Evolutionary conservation across 2,329 filamentous ascomycete species (phyloP), one percentile per base, ranked within the genome.

Genomic region (Helotiales sp.): DNA sequence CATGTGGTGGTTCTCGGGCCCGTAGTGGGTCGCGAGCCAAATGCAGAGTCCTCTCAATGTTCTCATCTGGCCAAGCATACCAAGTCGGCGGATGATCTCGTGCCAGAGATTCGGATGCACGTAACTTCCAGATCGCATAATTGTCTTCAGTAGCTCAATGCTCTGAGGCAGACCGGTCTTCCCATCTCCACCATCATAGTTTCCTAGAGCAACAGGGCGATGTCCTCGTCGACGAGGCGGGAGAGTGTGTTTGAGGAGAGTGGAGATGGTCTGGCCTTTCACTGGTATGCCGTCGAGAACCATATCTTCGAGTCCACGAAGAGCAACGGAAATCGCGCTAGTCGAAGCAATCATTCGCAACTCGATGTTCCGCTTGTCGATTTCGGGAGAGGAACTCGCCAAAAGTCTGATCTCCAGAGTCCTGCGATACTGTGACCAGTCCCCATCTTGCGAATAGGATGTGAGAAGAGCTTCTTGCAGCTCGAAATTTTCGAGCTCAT

Each of bases 61-160:
- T 15, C 82, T 74, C 73, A 87, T 82, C 17, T 82, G 80, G 7
- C 83, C 79, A 8, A 79, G 75, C 85, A 87, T 89, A 3, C 88
- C 89, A 54, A 86, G 82, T 30, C 87, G 83, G 54, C 85, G 85
- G 49, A 91, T 73, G 10, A 89, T 79, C 73, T 90, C 87, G 55
- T 79, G 77, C 89, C 88, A 91, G 17, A 79, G 73, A 28, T 70
- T 76, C 2, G 80, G 77, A 24, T 78, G 78, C 26, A 86, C 78
- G 64, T 77, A 70, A 63, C 78, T 77, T 20, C 81, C 82, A 45
- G 76, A 78, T 67, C 81, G 77, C 60, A 86, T 79, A 49, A 85
- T 78, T 55, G 78, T 77, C 63, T 84, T 80, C 34, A 84, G 78
- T 22, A 85, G 75, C 78, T 55, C 85, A 77, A 72, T 86, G 77